Evolutionary conservation across 176 grass and related monocot species (phyloP), one percentile per base, ranked within the genome.

Genomic region (Lolium rigidum): DNA sequence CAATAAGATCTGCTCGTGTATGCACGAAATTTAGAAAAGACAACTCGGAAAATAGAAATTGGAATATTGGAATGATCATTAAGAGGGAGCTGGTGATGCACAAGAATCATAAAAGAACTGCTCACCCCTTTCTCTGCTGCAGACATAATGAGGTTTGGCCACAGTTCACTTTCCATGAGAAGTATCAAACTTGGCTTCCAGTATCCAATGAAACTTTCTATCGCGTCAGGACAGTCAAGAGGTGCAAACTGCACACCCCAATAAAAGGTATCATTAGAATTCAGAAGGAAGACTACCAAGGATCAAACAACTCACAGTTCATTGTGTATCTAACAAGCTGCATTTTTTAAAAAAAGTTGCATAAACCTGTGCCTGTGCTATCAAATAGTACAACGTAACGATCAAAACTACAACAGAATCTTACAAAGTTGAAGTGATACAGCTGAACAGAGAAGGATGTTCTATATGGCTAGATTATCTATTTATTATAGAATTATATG

Each of bases 161-260:
- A 99, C 56, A 96, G 88, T 85, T 99, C 94, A 87, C 92, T 99
- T 85, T 99, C 97, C 88, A 99, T 91, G 83, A 99, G 86, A 88
- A 96, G 87, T 65, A 93, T 77, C 22, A 91, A 76, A 80, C 78
- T 79, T 66, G 97, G 97, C 18, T 94, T 87, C 97, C 94, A 99
- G 77, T 99, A 91, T 68, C 78, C 71, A 68, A 98, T 82, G 83
- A 98, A 92, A 66, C 77, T 92, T 51, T 91, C 76, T 71, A 95
- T 74, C 79, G 81, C 92, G 17, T 52, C 77, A 17, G 92, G 94
- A 51, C 75, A 92, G 80, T 98, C 97, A 83, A 98, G 85, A 69
- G 97, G 97, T 47, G 94, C 91, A 90, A 98, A 90, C 94, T 98
- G 70, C 60, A 79, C 4, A 2, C 9, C 54, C 26, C 85, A 74